Conservation (phyloP, 768 basidiomycete genomes). For the Gloeopeniophorella convolvens region DNA sequence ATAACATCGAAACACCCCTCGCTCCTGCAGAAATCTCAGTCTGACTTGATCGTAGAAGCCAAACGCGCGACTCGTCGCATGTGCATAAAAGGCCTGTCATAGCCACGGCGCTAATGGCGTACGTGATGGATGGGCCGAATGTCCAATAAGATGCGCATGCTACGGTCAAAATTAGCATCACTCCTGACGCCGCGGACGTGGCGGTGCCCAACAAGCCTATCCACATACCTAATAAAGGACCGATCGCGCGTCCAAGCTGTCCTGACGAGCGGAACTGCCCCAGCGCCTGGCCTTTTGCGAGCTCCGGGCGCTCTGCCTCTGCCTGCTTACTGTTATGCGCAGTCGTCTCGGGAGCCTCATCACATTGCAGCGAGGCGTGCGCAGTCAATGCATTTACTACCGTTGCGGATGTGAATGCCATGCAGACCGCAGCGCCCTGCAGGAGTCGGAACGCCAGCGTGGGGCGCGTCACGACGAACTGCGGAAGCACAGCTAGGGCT, state of each 20-base stretch:
- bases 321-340: constrained; percentile 48
- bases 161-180: constrained; percentile 26
- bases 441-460: constrained; percentile 46
- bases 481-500: constrained; percentile 68
- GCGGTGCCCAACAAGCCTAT: neutral
- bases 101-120: constrained; percentile 52
- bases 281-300: constrained; percentile 79
- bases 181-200: too few species aligned
- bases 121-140: constrained; percentile 76
- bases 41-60: constrained; percentile 21
- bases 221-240: constrained; percentile 75
- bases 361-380: constrained; percentile 85
- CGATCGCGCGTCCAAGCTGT: constrained; percentile 88
- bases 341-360: constrained; percentile 50
- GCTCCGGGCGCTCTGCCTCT: constrained; percentile 48
- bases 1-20: too few species aligned
- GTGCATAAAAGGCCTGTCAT: constrained; percentile 50
- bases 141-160: constrained; percentile 89
- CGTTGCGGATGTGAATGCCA: constrained; percentile 93
- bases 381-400: constrained; percentile 93
- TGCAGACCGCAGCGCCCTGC: constrained; percentile 67
- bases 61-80: constrained; percentile 45
- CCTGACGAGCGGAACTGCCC: constrained; percentile 89
- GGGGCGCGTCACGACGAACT: constrained; percentile 36
- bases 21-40: neutral